Conservation (phyloP, 805 yeast genomes). For the Dipodascus albidus region DNA sequence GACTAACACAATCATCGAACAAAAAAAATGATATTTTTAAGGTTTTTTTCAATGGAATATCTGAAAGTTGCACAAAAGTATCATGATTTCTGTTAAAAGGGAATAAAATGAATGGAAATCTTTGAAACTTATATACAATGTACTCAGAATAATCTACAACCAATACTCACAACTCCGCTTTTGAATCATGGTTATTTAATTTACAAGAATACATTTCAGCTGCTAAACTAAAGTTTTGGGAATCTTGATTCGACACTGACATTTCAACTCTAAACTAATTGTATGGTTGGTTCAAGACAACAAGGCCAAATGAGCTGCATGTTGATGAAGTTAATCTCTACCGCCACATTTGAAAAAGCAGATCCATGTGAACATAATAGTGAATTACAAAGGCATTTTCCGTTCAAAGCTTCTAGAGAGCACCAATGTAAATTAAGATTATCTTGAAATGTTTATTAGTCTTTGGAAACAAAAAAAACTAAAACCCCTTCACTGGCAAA, state of each 20-base stretch:
- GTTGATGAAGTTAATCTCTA: background rate
- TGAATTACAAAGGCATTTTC: background rate
- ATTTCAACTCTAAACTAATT: background rate
- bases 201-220: too few species aligned
- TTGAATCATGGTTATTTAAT: too few species aligned
- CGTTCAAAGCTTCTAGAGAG: too few species aligned
- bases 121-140: background rate
- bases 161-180: too few species aligned
- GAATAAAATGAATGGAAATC: background rate
- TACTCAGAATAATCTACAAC: background rate
- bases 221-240: too few species aligned
- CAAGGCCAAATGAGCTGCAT: too few species aligned
- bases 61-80: background rate
- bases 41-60: too few species aligned
- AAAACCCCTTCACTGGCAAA: background rate
- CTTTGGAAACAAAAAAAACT: background rate
- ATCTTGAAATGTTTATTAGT: background rate
- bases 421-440: background rate
- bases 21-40: too few species aligned
- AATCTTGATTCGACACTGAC: too few species aligned
- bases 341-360: background rate
- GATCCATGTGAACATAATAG: background rate
- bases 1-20: too few species aligned
- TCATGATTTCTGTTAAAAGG: background rate
- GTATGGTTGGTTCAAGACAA: background rate